Conservation (phyloP, 495 filamentous ascomycete genomes). For the Ascodesmis nigricans region DNA sequence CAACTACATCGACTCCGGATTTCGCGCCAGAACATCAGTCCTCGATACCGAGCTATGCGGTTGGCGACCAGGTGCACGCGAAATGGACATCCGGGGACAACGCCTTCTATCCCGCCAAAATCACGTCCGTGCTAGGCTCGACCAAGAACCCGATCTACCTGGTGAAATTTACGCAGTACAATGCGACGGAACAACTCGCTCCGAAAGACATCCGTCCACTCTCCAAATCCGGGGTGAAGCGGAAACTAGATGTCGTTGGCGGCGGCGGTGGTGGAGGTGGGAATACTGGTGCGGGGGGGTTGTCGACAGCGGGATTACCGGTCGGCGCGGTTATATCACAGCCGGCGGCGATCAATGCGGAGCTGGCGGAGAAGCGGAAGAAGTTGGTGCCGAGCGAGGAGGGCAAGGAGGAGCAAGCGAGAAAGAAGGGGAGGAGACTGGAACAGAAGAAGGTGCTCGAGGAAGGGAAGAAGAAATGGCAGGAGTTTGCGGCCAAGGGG, state of each 20-base stretch:
- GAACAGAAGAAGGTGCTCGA: constrained; percentile 80
- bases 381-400: constrained; percentile 40
- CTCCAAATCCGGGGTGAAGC: constrained; percentile 48
- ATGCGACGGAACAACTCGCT: constrained; percentile 63
- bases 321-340: constrained; percentile 61
- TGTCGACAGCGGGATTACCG: constrained; percentile 18
- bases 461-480: constrained; percentile 80
- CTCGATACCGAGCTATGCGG: constrained; percentile 58
- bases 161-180: constrained; percentile 81
- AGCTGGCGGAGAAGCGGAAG: constrained; percentile 45
- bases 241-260: constrained; percentile 91
- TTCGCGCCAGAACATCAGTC: no score
- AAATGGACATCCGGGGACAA: constrained; percentile 81
- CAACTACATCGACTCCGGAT: constrained; percentile 25
- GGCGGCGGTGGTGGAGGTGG: no score
- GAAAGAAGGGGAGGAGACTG: constrained; percentile 55
- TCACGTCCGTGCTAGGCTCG: constrained; percentile 82
- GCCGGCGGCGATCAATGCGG: constrained; percentile 64
- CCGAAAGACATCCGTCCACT: constrained; percentile 68
- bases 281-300: no score
- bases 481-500: constrained; percentile 60
- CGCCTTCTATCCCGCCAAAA: constrained; percentile 74
- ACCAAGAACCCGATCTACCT: constrained; percentile 71
- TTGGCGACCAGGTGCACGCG: constrained; percentile 77
- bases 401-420: constrained; percentile 40